A percentile compares a stretch with the other conserved stretches of the same genome.
phyloP scores from a whole-genome alignment of 192 early-diverging fungal genomes.

The Coemansia sp. region DNA sequence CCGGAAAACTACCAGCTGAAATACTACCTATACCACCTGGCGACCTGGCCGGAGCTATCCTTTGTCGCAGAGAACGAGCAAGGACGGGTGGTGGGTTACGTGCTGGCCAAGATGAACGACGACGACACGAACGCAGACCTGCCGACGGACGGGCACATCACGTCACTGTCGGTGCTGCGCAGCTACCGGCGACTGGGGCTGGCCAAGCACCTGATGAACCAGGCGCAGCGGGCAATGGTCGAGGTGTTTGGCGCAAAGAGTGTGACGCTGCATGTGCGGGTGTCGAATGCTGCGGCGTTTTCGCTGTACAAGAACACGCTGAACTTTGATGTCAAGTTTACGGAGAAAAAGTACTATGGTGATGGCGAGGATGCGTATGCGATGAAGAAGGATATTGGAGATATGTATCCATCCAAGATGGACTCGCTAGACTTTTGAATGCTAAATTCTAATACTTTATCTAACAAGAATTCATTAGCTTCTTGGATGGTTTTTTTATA shows the following conservation, averaged over 20 bases:
- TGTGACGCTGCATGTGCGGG: constrained; percentile 92
- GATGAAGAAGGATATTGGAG: constrained; percentile 53
- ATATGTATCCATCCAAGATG: constrained; percentile 22
- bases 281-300: constrained; percentile 92
- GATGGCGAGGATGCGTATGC: constrained; percentile 93
- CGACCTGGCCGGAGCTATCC: constrained; percentile 90
- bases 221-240: constrained; percentile 81
- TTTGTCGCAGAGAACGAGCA: constrained; percentile 93
- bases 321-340: constrained; percentile 80
- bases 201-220: constrained; percentile 96
- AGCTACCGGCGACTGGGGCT: constrained; percentile 93
- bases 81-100: constrained; percentile 94
- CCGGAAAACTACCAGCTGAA: constrained; percentile 99
- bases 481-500: no score
- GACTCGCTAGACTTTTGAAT: constrained; percentile 47
- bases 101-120: constrained; percentile 94
- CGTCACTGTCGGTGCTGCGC: constrained; percentile 94
- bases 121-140: constrained; percentile 65
- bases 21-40: constrained; percentile 87
- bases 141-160: constrained; percentile 92
- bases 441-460: no score
- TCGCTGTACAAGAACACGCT: constrained; percentile 91
- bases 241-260: constrained; percentile 83
- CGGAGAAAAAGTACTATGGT: constrained; percentile 97
- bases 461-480: no score